A percentile compares a stretch with the other conserved stretches of the same genome.
These are phyloP conservation scores for Pythium angustatum DNA, from an alignment of 352 stramenopile genomes.

Conservation along the genomic window DNA sequence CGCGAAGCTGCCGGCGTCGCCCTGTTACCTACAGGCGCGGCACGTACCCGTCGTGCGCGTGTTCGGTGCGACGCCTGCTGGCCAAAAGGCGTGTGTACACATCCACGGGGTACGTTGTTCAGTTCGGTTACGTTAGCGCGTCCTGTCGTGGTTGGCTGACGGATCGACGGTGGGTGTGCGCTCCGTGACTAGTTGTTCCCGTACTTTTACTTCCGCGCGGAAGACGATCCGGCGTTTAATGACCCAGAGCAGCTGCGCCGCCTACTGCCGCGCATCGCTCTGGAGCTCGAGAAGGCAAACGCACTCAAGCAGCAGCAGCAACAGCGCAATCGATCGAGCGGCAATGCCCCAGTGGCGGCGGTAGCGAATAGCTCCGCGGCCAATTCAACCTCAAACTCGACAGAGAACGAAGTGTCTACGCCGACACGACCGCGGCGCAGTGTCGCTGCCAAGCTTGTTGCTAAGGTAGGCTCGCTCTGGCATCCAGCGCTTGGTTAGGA, in stretches of 20 bases:
- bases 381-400: too few relatives aligned
- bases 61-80: constrained; percentile 87
- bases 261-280: constrained; percentile 67
- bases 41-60: constrained; percentile 88
- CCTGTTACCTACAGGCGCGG: constrained; percentile 65
- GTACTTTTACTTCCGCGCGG: constrained; percentile 87
- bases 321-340: constrained; percentile 16
- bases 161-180: too few relatives aligned
- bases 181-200: constrained; percentile 78
- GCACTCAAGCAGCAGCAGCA: constrained; percentile 49
- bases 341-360: too few relatives aligned
- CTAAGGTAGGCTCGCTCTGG: constrained; percentile 60
- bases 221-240: constrained; percentile 70
- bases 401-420: too few relatives aligned
- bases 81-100: constrained; percentile 89
- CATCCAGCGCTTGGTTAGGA: too few relatives aligned
- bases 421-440: background rate
- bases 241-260: constrained; percentile 50
- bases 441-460: constrained; percentile 44
- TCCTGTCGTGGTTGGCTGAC: too few relatives aligned
- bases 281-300: constrained; percentile 66
- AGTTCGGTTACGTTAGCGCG: too few relatives aligned
- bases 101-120: constrained; percentile 86
- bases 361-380: too few relatives aligned
- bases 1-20: constrained; percentile 44